These are phyloP conservation scores for Paramecium sonneborni DNA, from an alignment of 73 alveolate species.

Conservation along the genomic window DNA sequence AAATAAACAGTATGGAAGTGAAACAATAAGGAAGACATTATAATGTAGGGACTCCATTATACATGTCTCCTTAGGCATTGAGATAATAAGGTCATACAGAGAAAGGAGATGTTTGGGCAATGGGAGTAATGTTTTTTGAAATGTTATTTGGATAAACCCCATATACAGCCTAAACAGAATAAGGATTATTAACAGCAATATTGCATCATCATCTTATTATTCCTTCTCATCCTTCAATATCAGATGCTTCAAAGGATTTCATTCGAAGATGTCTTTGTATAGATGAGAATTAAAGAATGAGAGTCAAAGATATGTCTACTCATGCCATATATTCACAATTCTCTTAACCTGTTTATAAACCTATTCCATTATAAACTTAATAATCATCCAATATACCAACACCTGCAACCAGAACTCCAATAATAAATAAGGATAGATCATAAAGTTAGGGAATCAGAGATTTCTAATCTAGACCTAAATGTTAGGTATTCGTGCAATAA, in stretches of 20 bases:
- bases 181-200: conserved; percentile 45
- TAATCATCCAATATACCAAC: not conserved
- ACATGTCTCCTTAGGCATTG: conserved; percentile 84
- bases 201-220: conserved; percentile 33
- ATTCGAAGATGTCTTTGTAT: conserved; percentile 56
- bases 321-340: conserved; percentile 25
- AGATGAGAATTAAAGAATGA: conserved; percentile 56
- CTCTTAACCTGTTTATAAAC: not conserved
- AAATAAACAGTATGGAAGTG: conserved; percentile 56
- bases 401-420: not conserved
- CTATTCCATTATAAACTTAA: not conserved
- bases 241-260: conserved; percentile 60
- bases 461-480: conserved; percentile 30
- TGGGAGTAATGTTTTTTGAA: conserved; percentile 87
- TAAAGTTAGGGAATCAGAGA: conserved; percentile 39
- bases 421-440: conserved; percentile 1
- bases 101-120: conserved; percentile 87
- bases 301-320: conserved; percentile 54
- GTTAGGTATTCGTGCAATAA: not conserved
- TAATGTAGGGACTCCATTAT: conserved; percentile 89
- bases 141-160: conserved; percentile 86
- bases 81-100: conserved; percentile 82
- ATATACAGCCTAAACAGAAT: conserved; percentile 73
- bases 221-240: conserved; percentile 51
- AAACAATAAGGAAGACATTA: conserved; percentile 59